Evolutionary conservation across 306 rosid species (phyloP), one percentile per base, ranked within the genome.

Genomic region (Castanea sativa): DNA sequence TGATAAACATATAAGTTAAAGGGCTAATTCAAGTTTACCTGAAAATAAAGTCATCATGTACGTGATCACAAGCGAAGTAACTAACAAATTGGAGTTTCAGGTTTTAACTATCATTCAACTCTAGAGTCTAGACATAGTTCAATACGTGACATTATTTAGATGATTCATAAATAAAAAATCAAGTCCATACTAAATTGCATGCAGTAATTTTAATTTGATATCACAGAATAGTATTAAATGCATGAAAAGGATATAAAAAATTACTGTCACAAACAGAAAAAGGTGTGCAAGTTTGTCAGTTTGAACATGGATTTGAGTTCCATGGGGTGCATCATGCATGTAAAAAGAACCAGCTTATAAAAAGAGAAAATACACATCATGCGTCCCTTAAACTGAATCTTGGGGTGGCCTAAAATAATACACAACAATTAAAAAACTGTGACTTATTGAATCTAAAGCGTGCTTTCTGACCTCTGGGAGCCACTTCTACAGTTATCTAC

Each of bases 361-460:
- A 74, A 63, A 21, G 60, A 27, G 43, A 69, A 32, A 43, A 59
- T 25, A 25, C 30, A 10, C 29, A 10, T 27, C 49, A 8, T 19
- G 52, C 82, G 84, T 55, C 81, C 84, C 80, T 79, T 86, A 69
- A 81, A 73, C 79, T 23, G 73, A 86, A 73, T 82, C 76, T 76
- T 73, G 78, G 80, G 85, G 78, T 82, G 67, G n/a, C 35, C 73
- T 21, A 78, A 52, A 56, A 60, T 65, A 55, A 52, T 45, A 78
- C 70, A 71, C 77, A 85, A 56, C 80, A 73, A 78, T 15, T 85
- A 53, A 71, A 78, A 71, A 71, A 85, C 41, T 25, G 51, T 73
- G 64, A 76, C 77, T 77, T 67, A 80, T 81, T 82, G 74, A 73
- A 81, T 11, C 76, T 58, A 78, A 77, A 61, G 27, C 56, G 29